Evolutionary conservation across 2,329 filamentous ascomycete species (phyloP).

Genomic region (Trichophyton schoenleinii): DNA sequence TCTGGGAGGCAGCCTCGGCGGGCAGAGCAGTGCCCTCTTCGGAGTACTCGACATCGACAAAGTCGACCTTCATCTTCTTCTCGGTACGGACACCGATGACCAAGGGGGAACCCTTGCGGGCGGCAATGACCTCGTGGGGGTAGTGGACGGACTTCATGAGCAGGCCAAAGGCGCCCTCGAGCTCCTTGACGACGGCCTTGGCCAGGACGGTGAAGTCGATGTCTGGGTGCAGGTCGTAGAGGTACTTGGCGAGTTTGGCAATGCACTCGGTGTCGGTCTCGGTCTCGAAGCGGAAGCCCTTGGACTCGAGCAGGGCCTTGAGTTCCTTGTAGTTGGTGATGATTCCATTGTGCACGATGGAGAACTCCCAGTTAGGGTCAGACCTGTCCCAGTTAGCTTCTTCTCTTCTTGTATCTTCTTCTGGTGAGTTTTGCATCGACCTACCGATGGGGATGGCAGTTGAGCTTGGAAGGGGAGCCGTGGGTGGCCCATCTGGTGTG

Average conservation of each 20-base stretch:
- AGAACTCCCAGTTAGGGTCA: constrained; percentile 89
- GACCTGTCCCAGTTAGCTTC: constrained; percentile 47
- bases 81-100: constrained; percentile 94
- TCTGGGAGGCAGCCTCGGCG: constrained; percentile 90
- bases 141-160: constrained; percentile 98
- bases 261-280: constrained; percentile 99
- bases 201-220: constrained; percentile 93
- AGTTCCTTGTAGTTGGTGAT: constrained; percentile 99
- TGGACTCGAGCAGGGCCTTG: constrained; percentile 79
- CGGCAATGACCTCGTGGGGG: constrained; percentile 93
- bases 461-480: constrained; percentile 79
- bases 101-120: constrained; percentile 93
- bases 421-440: constrained; percentile 18
- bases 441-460: constrained; percentile 98
- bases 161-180: constrained; percentile 93
- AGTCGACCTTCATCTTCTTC: constrained; percentile 99
- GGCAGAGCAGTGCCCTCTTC: constrained; percentile 77
- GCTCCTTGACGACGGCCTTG: constrained; percentile 96
- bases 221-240: constrained; percentile 85
- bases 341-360: constrained; percentile 98
- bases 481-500: constrained; percentile 99
- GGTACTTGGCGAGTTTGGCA: constrained; percentile 96
- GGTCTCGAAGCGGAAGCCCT: constrained; percentile 98
- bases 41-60: constrained; percentile 95
- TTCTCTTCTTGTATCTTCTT: neutral